Evolutionary conservation across 2,329 filamentous ascomycete genomes (phyloP), one percentile per base, ranked within the genome.

Genomic region (Diplodia sapinea): DNA sequence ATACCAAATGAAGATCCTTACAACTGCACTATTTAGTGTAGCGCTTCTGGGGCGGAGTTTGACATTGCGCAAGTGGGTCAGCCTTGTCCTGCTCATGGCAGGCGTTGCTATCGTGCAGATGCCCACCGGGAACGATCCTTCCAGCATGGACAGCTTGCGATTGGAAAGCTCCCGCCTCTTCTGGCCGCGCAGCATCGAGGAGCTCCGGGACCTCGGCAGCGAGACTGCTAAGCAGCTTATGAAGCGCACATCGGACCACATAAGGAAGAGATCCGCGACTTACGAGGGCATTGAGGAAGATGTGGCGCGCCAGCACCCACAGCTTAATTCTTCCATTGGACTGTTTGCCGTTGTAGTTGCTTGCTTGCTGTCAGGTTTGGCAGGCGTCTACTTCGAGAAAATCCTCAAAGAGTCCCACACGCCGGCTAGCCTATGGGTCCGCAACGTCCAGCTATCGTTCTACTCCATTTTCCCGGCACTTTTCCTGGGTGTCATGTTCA

Each of bases 1-100:
- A 31, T 96, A 95, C 77, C 94, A 99, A 80, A 84, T 98, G 68
- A 97, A 97, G 86, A 95, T 98, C 70, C 86, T 97, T 70, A 92
- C 92, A 1, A 95, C 93, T 0, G 94, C 95, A 2, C 79, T 97
- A 36, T 96, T 97, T 79, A 95, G 91, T 70, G 89, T 96, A 49
- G 79, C 88, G 4, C 85, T 98, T 75, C 84, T 98, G 20, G 88
- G 89, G 26, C 86, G 91, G 68, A 85, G 86, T 7, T 83, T 97
- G 31, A 88, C 91, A 0, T 74, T 85, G 13, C 89, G 89, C 73
- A 91, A 91, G 76, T 98, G 94, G 94, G 76, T 91, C 11, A 87
- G 93, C 4, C 84, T 98, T 17, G 76, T 96, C 20, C 80, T 97
- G 13, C 84, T 99, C 23, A 91, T 94, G 31, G 76, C 90, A 8